These are phyloP conservation scores for Passalora sequoiae DNA, from an alignment of 2,329 filamentous ascomycete species.

Conservation along the genomic window DNA sequence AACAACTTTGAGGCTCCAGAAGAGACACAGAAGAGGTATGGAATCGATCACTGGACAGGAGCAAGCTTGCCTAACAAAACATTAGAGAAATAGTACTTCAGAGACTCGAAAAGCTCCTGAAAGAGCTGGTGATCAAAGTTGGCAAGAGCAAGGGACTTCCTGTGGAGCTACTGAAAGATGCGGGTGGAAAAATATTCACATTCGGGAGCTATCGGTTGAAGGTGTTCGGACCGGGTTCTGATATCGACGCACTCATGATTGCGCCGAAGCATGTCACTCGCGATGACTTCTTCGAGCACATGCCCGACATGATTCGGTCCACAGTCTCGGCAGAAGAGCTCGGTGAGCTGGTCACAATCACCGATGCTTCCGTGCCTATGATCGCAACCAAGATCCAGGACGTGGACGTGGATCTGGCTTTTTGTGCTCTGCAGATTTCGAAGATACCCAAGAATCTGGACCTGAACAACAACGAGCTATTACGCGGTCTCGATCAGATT, in stretches of 20 bases:
- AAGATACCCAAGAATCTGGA: constrained; percentile 56
- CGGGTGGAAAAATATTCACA: constrained; percentile 88
- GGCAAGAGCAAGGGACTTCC: constrained; percentile 69
- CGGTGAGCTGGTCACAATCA: constrained; percentile 76
- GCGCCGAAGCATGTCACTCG: constrained; percentile 83
- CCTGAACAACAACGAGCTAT: constrained; percentile 74
- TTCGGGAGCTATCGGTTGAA: constrained; percentile 94
- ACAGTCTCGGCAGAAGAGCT: constrained; percentile 76
- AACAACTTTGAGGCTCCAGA: constrained; percentile 84
- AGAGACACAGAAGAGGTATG: constrained; percentile 76
- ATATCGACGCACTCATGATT: constrained; percentile 94
- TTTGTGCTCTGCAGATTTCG: constrained; percentile 40
- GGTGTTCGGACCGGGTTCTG: constrained; percentile 89
- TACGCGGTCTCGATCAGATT: constrained; percentile 79
- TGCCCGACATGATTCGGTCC: constrained; percentile 71
- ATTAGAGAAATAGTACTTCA: constrained; percentile 66
- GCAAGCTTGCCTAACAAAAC: constrained; percentile 13
- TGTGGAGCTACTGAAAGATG: constrained; percentile 70
- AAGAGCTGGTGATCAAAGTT: constrained; percentile 82
- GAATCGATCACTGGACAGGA: background rate
- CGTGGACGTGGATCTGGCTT: constrained; percentile 91
- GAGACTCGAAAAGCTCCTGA: constrained; percentile 70
- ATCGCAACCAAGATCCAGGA: constrained; percentile 91
- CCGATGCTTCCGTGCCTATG: constrained; percentile 89
- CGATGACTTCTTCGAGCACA: constrained; percentile 86